A percentile compares a stretch with the other conserved stretches of the same genome.
These are phyloP conservation scores for Metschnikowia similis DNA, from an alignment of 805 yeast genomes.

Conservation along the genomic window DNA sequence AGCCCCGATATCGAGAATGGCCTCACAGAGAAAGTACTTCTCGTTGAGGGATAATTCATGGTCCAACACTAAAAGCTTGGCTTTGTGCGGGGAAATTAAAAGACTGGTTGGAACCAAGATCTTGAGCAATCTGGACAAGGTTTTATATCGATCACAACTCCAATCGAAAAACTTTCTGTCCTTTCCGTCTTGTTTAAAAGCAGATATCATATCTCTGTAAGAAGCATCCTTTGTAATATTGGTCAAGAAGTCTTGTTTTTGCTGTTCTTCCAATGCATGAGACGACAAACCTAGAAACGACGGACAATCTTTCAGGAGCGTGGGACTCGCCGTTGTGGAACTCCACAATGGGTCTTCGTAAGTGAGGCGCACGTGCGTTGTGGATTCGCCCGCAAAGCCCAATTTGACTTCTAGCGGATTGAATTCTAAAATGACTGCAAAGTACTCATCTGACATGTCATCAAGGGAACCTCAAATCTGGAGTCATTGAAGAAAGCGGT, in stretches of 20 bases:
- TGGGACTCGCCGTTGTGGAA: neutral
- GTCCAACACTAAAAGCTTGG: constrained; percentile 16
- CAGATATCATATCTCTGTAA: neutral
- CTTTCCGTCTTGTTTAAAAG: constrained; percentile 4
- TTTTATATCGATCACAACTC: constrained; percentile 8
- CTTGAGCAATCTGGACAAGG: constrained; percentile 10
- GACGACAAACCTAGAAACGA: constrained; percentile 10
- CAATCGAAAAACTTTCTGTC: constrained; percentile 11
- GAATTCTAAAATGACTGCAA: constrained; percentile 17
- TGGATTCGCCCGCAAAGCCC: constrained; percentile 18
- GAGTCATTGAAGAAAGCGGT: neutral
- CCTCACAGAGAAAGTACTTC: constrained; percentile 11
- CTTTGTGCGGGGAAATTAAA: constrained; percentile 10
- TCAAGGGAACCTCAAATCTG: neutral
- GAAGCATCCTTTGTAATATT: neutral
- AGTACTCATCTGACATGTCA: constrained; percentile 18
- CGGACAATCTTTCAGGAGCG: constrained; percentile 3
- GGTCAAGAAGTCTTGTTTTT: neutral
- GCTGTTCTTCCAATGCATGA: constrained; percentile 8
- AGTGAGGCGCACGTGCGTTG: constrained; percentile 5
- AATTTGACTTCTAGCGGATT: constrained; percentile 5
- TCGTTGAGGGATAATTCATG: constrained; percentile 4
- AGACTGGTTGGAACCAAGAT: constrained; percentile 6
- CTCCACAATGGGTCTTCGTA: constrained; percentile 10
- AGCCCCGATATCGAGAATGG: constrained; percentile 4